Percentiles rank a stretch among this genome's conserved stretches.
These are phyloP conservation scores for Solanum chmielewskii DNA, from an alignment of 257 asterid species.

Conservation along the genomic window DNA sequence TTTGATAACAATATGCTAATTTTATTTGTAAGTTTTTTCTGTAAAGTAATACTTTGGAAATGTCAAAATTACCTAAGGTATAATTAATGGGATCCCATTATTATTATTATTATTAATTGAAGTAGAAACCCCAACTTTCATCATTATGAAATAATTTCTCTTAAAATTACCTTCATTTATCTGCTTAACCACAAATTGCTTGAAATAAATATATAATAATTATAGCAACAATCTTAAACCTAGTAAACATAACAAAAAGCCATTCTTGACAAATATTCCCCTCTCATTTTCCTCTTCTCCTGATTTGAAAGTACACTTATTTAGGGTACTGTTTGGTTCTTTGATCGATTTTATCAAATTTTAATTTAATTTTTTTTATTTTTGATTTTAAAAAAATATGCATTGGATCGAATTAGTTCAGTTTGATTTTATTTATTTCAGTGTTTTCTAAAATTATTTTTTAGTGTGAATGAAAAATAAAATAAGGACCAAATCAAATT, in stretches of 20 bases:
- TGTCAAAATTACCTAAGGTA: not conserved
- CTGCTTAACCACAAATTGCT: not conserved
- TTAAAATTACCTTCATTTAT: not conserved
- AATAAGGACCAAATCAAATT: no score
- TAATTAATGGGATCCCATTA: no score
- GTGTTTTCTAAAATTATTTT: no score
- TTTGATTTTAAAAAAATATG: no score
- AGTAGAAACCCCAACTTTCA: not conserved
- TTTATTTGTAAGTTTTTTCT: not conserved
- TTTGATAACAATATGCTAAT: not conserved
- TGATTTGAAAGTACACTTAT: no score
- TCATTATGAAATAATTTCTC: not conserved
- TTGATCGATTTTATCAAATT: accelerated
- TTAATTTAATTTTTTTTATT: no score
- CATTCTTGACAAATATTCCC: not conserved
- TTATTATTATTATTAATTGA: not conserved
- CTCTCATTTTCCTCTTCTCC: not conserved
- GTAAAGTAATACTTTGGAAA: not conserved
- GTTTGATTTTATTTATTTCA: no score
- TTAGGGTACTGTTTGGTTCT: no score
- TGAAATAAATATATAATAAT: not conserved
- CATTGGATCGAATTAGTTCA: accelerated
- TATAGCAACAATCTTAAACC: not conserved
- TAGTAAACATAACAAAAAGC: not conserved
- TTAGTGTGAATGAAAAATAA: no score